These are phyloP conservation scores for Mucor velutinosus DNA, from an alignment of 371 early-diverging fungal genomes.

Conservation along the genomic window DNA sequence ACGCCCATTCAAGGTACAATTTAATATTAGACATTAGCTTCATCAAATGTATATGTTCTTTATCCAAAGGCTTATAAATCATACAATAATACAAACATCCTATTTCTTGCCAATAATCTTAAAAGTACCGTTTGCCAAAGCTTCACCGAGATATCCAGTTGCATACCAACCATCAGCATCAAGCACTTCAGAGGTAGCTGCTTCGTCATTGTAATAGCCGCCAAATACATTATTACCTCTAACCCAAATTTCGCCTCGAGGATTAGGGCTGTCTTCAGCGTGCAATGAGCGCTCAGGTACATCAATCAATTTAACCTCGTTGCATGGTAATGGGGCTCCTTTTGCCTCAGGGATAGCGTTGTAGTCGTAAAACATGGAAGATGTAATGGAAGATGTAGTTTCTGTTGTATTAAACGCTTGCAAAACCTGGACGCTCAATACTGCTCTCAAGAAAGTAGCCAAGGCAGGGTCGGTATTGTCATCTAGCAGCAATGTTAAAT, in stretches of 20 bases:
- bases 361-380: slow-evolving; percentile 66
- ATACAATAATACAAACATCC: slow-evolving; percentile 2
- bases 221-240: slow-evolving; percentile 61
- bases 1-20: background rate
- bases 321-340: slow-evolving; percentile 77
- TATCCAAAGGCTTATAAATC: background rate
- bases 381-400: slow-evolving; percentile 53
- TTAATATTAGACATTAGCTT: background rate
- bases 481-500: slow-evolving; percentile 43
- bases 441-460: slow-evolving; percentile 52
- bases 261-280: slow-evolving; percentile 71
- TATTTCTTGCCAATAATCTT: slow-evolving; percentile 56
- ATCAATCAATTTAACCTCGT: slow-evolving; percentile 87
- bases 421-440: slow-evolving; percentile 57
- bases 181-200: slow-evolving; percentile 51
- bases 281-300: slow-evolving; percentile 68
- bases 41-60: background rate
- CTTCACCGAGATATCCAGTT: slow-evolving; percentile 81
- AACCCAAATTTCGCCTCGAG: slow-evolving; percentile 74
- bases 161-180: slow-evolving; percentile 83
- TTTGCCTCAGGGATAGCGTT: slow-evolving; percentile 37
- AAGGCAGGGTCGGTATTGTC: slow-evolving; percentile 26
- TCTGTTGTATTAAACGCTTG: slow-evolving; percentile 65
- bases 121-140: slow-evolving; percentile 69
- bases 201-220: slow-evolving; percentile 59